Evolutionary conservation across 1,284 basidiomycete species (phyloP).

Genomic region (Austroboletus novae-zelandiae): DNA sequence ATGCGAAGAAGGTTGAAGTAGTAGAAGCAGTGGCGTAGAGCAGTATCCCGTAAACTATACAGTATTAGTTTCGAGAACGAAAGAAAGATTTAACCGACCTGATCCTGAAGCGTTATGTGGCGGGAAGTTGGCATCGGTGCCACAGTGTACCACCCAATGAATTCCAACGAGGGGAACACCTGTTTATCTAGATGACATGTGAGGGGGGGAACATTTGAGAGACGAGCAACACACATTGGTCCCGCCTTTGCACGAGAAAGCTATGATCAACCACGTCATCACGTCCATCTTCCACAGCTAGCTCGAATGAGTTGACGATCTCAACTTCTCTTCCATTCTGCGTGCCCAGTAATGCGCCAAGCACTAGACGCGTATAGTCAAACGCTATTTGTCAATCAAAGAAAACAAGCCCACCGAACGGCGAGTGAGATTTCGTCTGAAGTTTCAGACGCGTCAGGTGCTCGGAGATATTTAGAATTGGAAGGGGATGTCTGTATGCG

Average conservation of each 20-base stretch:
- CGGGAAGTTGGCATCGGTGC: conserved; percentile 65
- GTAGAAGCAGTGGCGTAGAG: conserved; percentile 73
- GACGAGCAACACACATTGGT: conserved; percentile 72
- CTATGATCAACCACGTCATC: conserved; percentile 68
- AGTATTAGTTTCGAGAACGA: background rate
- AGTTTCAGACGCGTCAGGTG: conserved; percentile 85
- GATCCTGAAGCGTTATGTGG: conserved; percentile 84
- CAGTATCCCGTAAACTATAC: conserved; percentile 68
- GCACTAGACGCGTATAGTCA: conserved; percentile 48
- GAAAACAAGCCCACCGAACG: conserved; percentile 54
- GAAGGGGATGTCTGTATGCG: conserved; percentile 81
- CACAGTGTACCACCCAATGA: conserved; percentile 97
- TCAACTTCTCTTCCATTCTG: conserved; percentile 93
- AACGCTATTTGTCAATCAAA: conserved; percentile 1
- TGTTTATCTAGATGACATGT: conserved; percentile 74
- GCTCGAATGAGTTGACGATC: conserved; percentile 95
- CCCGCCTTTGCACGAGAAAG: conserved; percentile 79
- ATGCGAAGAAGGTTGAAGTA: conserved; percentile 58
- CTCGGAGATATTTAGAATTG: conserved; percentile 96
- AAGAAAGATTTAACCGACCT: conserved; percentile 47
- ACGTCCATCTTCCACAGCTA: conserved; percentile 58
- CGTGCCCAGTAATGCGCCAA: conserved; percentile 93
- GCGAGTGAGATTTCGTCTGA: conserved; percentile 60
- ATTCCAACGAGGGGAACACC: conserved; percentile 94
- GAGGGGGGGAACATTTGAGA: conserved; percentile 6